Base-by-base conservation (phyloP, 2,329 filamentous ascomycete genomes). In the Exophiala calicioides region DNA sequence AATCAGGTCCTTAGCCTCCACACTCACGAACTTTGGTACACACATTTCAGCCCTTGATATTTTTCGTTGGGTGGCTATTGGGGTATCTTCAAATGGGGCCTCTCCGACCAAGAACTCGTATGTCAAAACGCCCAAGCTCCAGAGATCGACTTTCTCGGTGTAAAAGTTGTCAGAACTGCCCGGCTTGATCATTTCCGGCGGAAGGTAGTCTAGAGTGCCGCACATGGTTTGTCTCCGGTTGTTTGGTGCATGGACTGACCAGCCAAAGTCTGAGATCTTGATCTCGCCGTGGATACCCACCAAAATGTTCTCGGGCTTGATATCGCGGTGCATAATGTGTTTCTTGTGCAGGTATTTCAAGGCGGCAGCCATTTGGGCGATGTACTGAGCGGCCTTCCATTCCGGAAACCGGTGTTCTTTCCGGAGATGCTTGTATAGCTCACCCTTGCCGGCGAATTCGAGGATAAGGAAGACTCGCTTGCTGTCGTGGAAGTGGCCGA, bases 261-360 rank as follows among this genome's bases (percentile, higher is more conserved):
- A 98, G 38, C 93, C 91, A 63, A 97, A 98, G 68, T 98, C 93
- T 3, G 89, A 94, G 63, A 98, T 90, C 71, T 98, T 98, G 73
- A 98, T 90, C 75, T 98, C 93, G 57, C 90, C 93, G 65, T 97
- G 91, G 50, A 97, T 90, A 10, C 91, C 91, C 21, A 97, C 85
- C 16, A 97, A 79, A 56, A 97, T 97, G 63, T 97, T 97, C 71
- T 97, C 90, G 2, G 90, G 90, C 75, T 97, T 97, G 73, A 97
- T 97, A 62, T 97, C 90, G 49, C 90, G 81, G 70, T 97, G 91
- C 73, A 97, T 97, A 59, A 97, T 88, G 67, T 96, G 90, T 74
- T 97, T 97, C 67, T 89, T 89, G 74, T 96, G 90, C 34, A 96
- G 79, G 64, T 96, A 97, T 58, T 85, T 84, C 59, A 95, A 73